A percentile compares a stretch with the other conserved stretches of the same genome.
Evolutionary conservation across 257 asterid species (phyloP).

Genomic region (Lycium ferocissimum): DNA sequence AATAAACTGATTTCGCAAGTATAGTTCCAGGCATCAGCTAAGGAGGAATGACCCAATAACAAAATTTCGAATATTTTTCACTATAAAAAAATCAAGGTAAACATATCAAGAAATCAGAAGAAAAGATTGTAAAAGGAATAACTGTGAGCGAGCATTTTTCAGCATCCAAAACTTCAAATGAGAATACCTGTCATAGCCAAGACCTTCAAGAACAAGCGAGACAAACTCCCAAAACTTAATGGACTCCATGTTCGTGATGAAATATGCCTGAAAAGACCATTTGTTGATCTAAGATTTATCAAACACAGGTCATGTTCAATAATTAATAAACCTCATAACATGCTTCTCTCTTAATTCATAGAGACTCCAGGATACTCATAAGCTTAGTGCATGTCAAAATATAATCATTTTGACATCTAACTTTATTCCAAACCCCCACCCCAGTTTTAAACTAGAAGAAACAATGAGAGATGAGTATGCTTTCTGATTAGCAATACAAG

Average conservation of each 20-base stretch:
- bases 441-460: background rate
- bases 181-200: constrained; percentile 86
- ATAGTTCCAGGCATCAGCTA: background rate
- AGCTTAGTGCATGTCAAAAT: background rate
- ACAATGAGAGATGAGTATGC: constrained; percentile 6
- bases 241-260: constrained; percentile 84
- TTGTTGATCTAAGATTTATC: constrained; percentile 18
- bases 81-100: background rate
- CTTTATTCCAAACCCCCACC: background rate
- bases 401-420: background rate
- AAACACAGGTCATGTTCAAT: background rate
- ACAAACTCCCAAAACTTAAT: constrained; percentile 95
- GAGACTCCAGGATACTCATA: background rate
- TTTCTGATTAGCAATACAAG: background rate
- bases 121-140: background rate
- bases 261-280: constrained; percentile 85
- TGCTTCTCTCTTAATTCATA: background rate
- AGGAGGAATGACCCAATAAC: background rate
- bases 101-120: background rate
- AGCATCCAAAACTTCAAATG: background rate
- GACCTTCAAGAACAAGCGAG: constrained; percentile 89
- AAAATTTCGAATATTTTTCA: background rate
- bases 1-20: background rate
- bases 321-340: background rate
- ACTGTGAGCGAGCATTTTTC: background rate